These are phyloP conservation scores for Stephanodiscus minutulus DNA, from an alignment of 108 stramenopile species.

Conservation along the genomic window DNA sequence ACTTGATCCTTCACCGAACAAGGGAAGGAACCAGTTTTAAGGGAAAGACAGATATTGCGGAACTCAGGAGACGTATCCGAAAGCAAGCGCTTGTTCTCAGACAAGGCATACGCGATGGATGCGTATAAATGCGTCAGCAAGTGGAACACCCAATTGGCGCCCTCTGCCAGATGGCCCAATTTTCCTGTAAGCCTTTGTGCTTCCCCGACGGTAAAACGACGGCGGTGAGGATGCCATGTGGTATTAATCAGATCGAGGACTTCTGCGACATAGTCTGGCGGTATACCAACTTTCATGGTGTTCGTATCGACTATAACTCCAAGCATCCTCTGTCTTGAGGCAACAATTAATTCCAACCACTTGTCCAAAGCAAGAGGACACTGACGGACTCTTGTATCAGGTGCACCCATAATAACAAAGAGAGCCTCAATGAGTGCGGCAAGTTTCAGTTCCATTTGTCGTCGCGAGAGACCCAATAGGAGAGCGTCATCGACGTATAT, in stretches of 20 bases:
- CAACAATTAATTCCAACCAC: background rate
- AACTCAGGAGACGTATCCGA: constrained; percentile 1
- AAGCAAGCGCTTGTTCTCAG: background rate
- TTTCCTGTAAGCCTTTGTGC: constrained; percentile 11
- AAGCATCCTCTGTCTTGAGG: background rate
- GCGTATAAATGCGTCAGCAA: constrained; percentile 16
- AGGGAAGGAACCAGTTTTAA: background rate
- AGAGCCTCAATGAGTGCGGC: constrained; percentile 23
- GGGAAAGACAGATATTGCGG: too few species aligned
- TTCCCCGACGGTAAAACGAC: background rate
- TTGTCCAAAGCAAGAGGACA: constrained; percentile 26
- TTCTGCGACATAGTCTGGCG: constrained; percentile 9
- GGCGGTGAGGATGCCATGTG: background rate
- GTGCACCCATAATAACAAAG: constrained; percentile 23
- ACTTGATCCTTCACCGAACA: background rate
- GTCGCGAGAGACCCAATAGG: background rate
- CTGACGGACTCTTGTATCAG: background rate
- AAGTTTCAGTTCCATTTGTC: background rate
- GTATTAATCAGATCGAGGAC: background rate
- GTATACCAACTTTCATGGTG: background rate
- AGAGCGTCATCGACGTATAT: constrained; percentile 3
- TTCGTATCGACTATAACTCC: background rate
- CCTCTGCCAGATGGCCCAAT: constrained; percentile 17
- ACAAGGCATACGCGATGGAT: constrained; percentile 15
- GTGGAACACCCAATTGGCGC: constrained; percentile 22